phyloP scores from a whole-genome alignment of 1,284 basidiomycete species.

The Cutaneotrichosporon cutaneum region DNA sequence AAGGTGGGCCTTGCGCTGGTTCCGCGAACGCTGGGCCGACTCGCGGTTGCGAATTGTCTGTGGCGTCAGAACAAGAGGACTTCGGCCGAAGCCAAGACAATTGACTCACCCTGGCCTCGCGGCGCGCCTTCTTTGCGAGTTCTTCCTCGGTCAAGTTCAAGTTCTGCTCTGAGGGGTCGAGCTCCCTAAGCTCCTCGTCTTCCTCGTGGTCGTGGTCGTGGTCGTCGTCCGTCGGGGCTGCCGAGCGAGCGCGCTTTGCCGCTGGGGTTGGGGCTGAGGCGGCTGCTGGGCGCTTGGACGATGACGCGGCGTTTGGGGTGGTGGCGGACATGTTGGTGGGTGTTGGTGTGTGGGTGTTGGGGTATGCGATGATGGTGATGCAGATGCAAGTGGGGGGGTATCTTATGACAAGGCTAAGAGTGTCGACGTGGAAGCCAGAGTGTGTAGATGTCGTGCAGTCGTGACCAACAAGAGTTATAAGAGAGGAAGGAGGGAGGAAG shows the following conservation, averaged over 20 bases:
- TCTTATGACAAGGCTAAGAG: neutral
- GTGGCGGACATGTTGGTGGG: slow-evolving; percentile 1
- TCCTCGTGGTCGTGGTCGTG: slow-evolving; percentile 23
- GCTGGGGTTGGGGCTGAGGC: slow-evolving; percentile 15
- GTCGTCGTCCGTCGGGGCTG: slow-evolving; percentile 22
- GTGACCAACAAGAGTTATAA: too few relatives aligned
- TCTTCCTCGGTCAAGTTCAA: slow-evolving; percentile 34
- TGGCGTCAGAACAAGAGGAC: neutral
- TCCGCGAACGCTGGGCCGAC: slow-evolving; percentile 49
- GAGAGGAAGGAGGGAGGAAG: neutral
- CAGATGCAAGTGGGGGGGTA: neutral
- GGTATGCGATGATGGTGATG: neutral
- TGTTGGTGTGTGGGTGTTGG: neutral
- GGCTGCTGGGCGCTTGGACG: slow-evolving; percentile 9
- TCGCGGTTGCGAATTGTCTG: slow-evolving; percentile 49
- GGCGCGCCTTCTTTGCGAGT: slow-evolving; percentile 39
- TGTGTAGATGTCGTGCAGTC: neutral
- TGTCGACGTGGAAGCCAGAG: neutral
- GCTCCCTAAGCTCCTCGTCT: slow-evolving; percentile 24
- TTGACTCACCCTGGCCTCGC: slow-evolving; percentile 44
- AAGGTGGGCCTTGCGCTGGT: slow-evolving; percentile 51
- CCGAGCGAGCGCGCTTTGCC: slow-evolving; percentile 20
- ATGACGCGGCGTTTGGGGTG: slow-evolving; percentile 12
- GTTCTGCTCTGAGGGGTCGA: slow-evolving; percentile 16
- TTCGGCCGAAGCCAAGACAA: neutral